Conservation (phyloP, 2,329 filamentous ascomycete species). For the Exophiala alcalophila region DNA sequence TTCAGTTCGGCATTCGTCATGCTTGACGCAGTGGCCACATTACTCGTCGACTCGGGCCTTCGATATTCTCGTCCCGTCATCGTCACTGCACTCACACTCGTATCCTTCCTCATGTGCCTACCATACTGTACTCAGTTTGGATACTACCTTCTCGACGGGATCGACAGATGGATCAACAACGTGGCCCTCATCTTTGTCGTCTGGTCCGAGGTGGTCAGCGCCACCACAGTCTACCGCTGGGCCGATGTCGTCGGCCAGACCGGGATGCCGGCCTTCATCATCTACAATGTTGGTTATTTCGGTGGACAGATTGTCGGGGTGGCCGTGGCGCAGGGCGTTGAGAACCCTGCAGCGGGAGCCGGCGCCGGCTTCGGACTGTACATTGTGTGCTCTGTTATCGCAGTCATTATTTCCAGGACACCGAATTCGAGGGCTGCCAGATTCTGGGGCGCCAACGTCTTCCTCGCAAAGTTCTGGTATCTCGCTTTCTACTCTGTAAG, state of each 20-base stretch:
- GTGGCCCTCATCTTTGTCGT: constrained; percentile 58
- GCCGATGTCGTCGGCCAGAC: constrained; percentile 52
- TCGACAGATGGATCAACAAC: constrained; percentile 57
- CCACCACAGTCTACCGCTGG: constrained; percentile 57
- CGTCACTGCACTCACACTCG: constrained; percentile 49
- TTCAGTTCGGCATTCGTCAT: constrained; percentile 60
- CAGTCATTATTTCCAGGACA: constrained; percentile 43
- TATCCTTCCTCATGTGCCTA: constrained; percentile 55
- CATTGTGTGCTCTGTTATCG: constrained; percentile 40
- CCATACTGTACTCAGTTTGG: constrained; percentile 59
- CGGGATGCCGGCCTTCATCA: constrained; percentile 46
- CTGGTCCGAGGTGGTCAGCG: constrained; percentile 53
- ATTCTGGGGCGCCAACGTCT: constrained; percentile 43
- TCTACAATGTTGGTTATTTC: constrained; percentile 56
- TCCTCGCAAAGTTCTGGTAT: constrained; percentile 50
- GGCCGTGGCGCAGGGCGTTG: constrained; percentile 47
- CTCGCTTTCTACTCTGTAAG: constrained; percentile 58
- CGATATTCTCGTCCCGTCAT: constrained; percentile 48
- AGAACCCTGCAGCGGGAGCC: constrained; percentile 44
- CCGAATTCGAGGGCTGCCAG: constrained; percentile 43
- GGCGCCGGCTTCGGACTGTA: constrained; percentile 55
- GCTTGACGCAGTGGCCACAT: constrained; percentile 56
- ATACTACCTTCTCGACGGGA: constrained; percentile 51
- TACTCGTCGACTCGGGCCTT: constrained; percentile 53
- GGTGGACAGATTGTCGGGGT: constrained; percentile 54